Percentiles rank a stretch among this genome's conserved stretches.
Conservation (phyloP, 2,329 filamentous ascomycete genomes). For the Ceratocystis lukuohia region DNA sequence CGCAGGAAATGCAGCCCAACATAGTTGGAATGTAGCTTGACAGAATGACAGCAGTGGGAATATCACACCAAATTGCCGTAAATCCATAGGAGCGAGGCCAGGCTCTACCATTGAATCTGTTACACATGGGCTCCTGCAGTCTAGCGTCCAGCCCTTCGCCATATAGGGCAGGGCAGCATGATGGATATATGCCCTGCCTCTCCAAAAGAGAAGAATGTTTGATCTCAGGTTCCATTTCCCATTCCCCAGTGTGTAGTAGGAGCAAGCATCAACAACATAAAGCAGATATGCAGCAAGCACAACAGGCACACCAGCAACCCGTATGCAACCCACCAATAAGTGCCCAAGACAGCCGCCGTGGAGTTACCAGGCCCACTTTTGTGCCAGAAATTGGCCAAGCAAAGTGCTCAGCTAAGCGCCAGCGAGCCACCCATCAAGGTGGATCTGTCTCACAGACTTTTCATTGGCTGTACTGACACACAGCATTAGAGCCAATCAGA, state of each 20-base stretch:
- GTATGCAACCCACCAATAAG: not conserved
- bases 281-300: not conserved
- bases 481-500: too few relatives aligned
- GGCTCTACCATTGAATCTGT: not conserved
- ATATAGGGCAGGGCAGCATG: not conserved
- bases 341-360: not conserved
- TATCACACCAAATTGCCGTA: not conserved
- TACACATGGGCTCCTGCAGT: not conserved
- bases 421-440: not conserved
- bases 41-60: not conserved
- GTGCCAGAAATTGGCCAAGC: slow-evolving; percentile 5
- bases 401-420: slow-evolving; percentile 21
- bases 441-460: not conserved
- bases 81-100: not conserved
- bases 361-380: slow-evolving; percentile 8
- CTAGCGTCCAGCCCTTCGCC: not conserved
- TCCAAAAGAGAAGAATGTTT: not conserved
- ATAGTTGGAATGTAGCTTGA: not conserved
- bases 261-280: not conserved
- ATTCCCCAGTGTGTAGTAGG: not conserved
- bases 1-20: not conserved
- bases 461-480: slow-evolving; percentile 8
- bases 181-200: too few relatives aligned
- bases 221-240: not conserved
- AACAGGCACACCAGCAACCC: too few relatives aligned